A percentile compares a stretch with the other conserved stretches of the same genome.
Conservation (phyloP, 192 early-diverging fungal genomes). For the Dissophora ornata region DNA sequence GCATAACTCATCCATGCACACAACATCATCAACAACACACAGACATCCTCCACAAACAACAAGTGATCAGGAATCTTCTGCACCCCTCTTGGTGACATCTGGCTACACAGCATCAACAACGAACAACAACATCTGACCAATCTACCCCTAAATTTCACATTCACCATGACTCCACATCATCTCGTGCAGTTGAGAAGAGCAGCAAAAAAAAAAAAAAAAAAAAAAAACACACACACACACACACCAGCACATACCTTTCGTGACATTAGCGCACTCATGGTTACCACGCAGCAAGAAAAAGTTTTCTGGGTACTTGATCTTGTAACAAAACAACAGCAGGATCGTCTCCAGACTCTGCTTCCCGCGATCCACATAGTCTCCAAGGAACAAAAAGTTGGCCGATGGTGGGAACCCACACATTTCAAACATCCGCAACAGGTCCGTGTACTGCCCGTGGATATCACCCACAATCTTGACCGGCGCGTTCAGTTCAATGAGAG, state of each 20-base stretch:
- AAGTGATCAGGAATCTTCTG: too few relatives aligned
- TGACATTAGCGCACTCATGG: slow-evolving; percentile 95
- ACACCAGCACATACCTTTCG: slow-evolving; percentile 70
- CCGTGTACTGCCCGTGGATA: slow-evolving; percentile 95
- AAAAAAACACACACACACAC: too few relatives aligned
- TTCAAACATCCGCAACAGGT: slow-evolving; percentile 93
- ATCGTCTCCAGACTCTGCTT: slow-evolving; percentile 97
- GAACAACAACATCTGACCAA: too few relatives aligned
- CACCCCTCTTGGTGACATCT: too few relatives aligned
- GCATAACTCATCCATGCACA: too few relatives aligned
- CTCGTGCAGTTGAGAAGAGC: too few relatives aligned
- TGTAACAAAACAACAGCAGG: slow-evolving; percentile 92
- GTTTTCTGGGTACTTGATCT: slow-evolving; percentile 97
- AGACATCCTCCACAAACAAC: too few relatives aligned
- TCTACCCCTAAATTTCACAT: too few relatives aligned
- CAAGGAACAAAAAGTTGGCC: slow-evolving; percentile 93
- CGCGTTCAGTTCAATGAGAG: slow-evolving; percentile 79
- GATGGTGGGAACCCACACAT: slow-evolving; percentile 92
- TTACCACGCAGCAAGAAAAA: slow-evolving; percentile 98
- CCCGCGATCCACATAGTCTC: slow-evolving; percentile 98
- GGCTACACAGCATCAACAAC: too few relatives aligned
- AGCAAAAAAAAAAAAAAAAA: too few relatives aligned
- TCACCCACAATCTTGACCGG: slow-evolving; percentile 89
- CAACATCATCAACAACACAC: too few relatives aligned
- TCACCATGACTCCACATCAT: too few relatives aligned